A percentile compares a stretch with the other conserved stretches of the same genome.
These are phyloP conservation scores for Naumovozyma castellii DNA, from an alignment of 805 yeast genomes.

Conservation along the genomic window DNA sequence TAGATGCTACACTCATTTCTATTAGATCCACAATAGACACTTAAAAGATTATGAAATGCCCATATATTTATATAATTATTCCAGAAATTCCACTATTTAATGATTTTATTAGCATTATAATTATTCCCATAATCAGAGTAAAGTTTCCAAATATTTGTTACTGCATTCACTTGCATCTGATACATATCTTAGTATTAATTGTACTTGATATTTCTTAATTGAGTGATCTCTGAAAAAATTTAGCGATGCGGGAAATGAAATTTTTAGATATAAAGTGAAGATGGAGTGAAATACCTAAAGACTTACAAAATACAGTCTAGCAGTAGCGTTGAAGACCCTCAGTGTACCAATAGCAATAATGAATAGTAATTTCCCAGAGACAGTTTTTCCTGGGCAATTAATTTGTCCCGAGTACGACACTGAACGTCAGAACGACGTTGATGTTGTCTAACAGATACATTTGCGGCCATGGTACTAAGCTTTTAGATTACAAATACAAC, in stretches of 20 bases:
- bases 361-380: slow-evolving; percentile 28
- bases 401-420: slow-evolving; percentile 47
- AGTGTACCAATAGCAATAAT: neutral
- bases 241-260: too few species aligned
- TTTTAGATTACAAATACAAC: slow-evolving; percentile 37
- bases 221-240: too few species aligned
- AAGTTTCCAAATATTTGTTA: too few species aligned
- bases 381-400: slow-evolving; percentile 75
- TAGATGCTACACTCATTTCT: slow-evolving; percentile 74
- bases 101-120: too few species aligned
- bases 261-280: too few species aligned
- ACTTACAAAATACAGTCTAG: too few species aligned
- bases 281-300: too few species aligned
- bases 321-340: too few species aligned
- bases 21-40: slow-evolving; percentile 30
- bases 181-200: too few species aligned
- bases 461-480: slow-evolving; percentile 58
- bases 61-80: neutral
- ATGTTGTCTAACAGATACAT: slow-evolving; percentile 35
- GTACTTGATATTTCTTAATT: too few species aligned
- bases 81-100: neutral
- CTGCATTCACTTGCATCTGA: too few species aligned
- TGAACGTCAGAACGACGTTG: slow-evolving; percentile 24
- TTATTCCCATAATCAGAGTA: too few species aligned
- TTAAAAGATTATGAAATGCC: neutral